Evolutionary conservation across 129 eudicot genomes (phyloP).

Genomic region (Chrysanthemum lavandulifolium): DNA sequence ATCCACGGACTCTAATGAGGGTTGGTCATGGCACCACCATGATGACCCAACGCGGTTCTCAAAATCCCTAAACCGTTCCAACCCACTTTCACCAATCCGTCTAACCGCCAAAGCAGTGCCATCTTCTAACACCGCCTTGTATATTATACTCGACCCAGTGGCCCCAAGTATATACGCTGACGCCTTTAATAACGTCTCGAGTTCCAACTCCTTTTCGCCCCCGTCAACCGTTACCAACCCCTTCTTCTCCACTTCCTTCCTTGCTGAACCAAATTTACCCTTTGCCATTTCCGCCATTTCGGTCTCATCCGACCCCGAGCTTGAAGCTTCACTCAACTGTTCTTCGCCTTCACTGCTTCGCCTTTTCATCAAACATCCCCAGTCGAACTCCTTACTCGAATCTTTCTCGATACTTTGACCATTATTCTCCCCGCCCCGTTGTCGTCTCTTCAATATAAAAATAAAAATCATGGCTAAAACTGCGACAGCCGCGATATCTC

Average conservation of each 20-base stretch:
- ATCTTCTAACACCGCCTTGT: constrained; percentile 90
- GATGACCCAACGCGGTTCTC: constrained; percentile 75
- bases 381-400: constrained; percentile 40
- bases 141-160: constrained; percentile 77
- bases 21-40: too few species aligned
- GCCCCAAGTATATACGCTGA: constrained; percentile 92
- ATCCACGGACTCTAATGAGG: constrained; percentile 87
- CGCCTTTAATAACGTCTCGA: constrained; percentile 80
- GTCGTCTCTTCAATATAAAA: constrained; percentile 37
- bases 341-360: constrained; percentile 40
- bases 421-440: constrained; percentile 1
- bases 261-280: constrained; percentile 5
- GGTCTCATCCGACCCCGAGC: constrained; percentile 37
- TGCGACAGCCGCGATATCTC: constrained; percentile 55
- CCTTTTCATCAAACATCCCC: constrained; percentile 67
- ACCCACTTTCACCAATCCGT: constrained; percentile 73
- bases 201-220: constrained; percentile 70
- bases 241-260: constrained; percentile 33
- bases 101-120: constrained; percentile 77
- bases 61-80: constrained; percentile 84
- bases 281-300: constrained; percentile 21
- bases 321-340: constrained; percentile 23
- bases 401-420: constrained; percentile 17
- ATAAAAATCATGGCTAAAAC: constrained; percentile 46
- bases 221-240: constrained; percentile 84